Evolutionary conservation across 2,329 filamentous ascomycete genomes (phyloP).

Genomic region (Nigrograna mackinnonii): DNA sequence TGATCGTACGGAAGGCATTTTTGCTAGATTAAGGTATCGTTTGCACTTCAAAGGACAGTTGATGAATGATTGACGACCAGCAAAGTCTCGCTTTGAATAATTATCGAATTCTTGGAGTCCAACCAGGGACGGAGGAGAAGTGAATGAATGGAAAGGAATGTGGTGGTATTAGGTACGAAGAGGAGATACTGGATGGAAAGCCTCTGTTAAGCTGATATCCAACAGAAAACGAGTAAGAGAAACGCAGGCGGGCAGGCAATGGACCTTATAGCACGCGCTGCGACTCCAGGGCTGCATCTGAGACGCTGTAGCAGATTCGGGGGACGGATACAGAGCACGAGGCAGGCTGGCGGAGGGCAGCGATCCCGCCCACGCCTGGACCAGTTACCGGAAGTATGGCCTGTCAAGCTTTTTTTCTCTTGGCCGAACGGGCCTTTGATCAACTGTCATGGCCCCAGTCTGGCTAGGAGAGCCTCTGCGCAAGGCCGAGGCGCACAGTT

Average conservation of each 20-base stretch:
- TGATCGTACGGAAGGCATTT: conserved; percentile 42
- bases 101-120: conserved; percentile 41
- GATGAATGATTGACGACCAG: conserved; percentile 32
- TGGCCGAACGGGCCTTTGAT: conserved; percentile 29
- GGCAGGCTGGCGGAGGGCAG: conserved; percentile 30
- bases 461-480: conserved; percentile 31
- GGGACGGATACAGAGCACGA: conserved; percentile 37
- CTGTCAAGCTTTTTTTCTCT: conserved; percentile 36
- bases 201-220: conserved; percentile 37
- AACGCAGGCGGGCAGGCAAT: conserved; percentile 41
- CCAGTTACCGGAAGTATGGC: conserved; percentile 30
- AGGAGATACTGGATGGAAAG: conserved; percentile 30
- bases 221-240: conserved; percentile 40
- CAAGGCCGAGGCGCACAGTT: conserved; percentile 20
- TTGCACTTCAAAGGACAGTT: conserved; percentile 15
- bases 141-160: conserved; percentile 37
- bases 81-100: conserved; percentile 43
- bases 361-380: conserved; percentile 36
- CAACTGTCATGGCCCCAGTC: conserved; percentile 25
- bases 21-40: conserved; percentile 31
- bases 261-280: conserved; percentile 38
- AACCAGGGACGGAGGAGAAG: conserved; percentile 44
- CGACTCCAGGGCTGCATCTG: conserved; percentile 36
- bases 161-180: conserved; percentile 41
- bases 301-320: conserved; percentile 42